phyloP scores from a whole-genome alignment of 192 early-diverging fungal species.

The Globomyces pollinis-pini region DNA sequence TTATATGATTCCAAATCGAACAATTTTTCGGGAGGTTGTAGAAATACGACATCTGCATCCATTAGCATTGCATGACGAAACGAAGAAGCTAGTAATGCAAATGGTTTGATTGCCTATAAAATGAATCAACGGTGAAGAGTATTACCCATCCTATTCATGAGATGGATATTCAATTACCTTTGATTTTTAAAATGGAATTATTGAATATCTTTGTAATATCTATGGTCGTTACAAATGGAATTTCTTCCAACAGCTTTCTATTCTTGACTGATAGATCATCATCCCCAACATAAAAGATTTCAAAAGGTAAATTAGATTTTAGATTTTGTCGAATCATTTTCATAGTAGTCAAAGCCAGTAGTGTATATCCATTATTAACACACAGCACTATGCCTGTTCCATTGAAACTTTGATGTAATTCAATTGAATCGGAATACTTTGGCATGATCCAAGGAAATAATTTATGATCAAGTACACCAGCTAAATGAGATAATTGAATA shows the following conservation, averaged over 20 bases:
- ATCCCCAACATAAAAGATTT: constrained; percentile 45
- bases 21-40: constrained; percentile 47
- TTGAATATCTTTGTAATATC: constrained; percentile 10
- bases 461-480: not conserved
- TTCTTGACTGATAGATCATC: constrained; percentile 11
- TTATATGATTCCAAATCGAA: constrained; percentile 30
- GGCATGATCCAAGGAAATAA: not conserved
- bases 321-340: not conserved
- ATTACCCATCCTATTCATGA: no score
- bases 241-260: not conserved
- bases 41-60: constrained; percentile 63
- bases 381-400: constrained; percentile 4
- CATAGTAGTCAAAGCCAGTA: not conserved
- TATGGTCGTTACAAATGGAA: not conserved
- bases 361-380: not conserved
- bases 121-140: not conserved
- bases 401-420: not conserved
- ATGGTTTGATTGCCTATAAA: constrained; percentile 47
- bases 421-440: not conserved
- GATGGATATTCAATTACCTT: not conserved
- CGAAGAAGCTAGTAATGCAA: constrained; percentile 51
- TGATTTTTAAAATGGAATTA: not conserved
- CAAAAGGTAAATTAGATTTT: constrained; percentile 39
- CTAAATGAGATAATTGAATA: not conserved
- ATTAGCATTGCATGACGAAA: constrained; percentile 60